Base-by-base conservation (phyloP, 805 yeast species). In the Kuraishia ogatae region DNA sequence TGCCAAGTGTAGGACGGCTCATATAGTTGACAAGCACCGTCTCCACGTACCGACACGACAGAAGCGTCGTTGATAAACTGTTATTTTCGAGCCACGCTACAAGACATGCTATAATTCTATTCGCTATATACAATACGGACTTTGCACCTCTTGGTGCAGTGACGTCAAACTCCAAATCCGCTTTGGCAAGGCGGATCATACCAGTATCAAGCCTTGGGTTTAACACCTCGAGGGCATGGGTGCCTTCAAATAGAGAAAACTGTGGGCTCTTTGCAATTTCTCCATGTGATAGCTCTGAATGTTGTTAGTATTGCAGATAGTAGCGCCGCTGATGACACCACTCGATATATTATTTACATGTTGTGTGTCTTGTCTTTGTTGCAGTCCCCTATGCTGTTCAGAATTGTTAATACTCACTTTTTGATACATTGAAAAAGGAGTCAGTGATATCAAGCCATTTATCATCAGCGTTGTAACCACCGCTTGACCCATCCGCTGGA, bases 161-260 rank as follows among this genome's bases (percentile, higher is more conserved):
- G 21, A 81, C 68, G 60, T 80, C 81, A 61, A 81, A 84, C 0
- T 63, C 56, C 4, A 74, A 57, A 39, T 84, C 88, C 2, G 70
- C 78, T 0, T 62, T 59, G 0, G 74, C 59, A 55, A 82, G 66
- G 28, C 68, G 62, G n/a, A 88, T 76, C 54, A 87, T 62, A 1
- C 93, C 90, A 0, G 97, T 83, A 66, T 93, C 99, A 61, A 93
- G 74, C 58, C 80, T 81, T 11, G 76, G 73, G 64, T 89, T 89
- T 55, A 83, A 76, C 15, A 85, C 78, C 66, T 92, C 98, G 57
- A 90, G 71, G 0, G 98, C 96, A 60, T 92, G 84, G 1, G 97
- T 88, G 0, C 97, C 96, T 61, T 89, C 90, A 58, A 86, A 74
- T 50, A 93, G 74, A 54, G 83, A 80, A 69, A 90, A 89, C 26